phyloP scores from a whole-genome alignment of 805 yeast species.

The Candida sithepensis region DNA sequence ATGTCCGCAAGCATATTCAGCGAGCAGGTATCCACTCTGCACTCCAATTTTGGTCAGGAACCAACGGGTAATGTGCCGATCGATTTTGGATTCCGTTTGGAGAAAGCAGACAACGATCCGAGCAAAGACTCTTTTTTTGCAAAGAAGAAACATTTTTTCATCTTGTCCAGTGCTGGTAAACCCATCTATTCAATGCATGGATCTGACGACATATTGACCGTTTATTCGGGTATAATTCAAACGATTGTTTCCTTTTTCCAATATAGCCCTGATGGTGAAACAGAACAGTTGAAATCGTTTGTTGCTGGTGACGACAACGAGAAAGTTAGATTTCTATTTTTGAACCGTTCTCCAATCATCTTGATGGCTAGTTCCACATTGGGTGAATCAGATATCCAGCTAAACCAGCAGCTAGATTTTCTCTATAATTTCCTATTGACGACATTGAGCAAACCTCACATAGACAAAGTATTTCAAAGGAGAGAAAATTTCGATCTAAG shows the following conservation, averaged over 20 bases:
- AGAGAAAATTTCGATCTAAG: slow-evolving; percentile 82
- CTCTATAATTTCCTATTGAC: slow-evolving; percentile 77
- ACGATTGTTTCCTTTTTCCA: slow-evolving; percentile 73
- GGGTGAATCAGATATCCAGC: slow-evolving; percentile 48
- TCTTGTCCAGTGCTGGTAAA: slow-evolving; percentile 82
- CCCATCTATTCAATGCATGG: slow-evolving; percentile 82
- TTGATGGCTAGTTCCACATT: slow-evolving; percentile 64
- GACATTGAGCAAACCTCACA: slow-evolving; percentile 76
- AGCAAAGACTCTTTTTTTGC: slow-evolving; percentile 31
- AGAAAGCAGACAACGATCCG: slow-evolving; percentile 26
- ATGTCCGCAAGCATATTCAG: slow-evolving; percentile 6
- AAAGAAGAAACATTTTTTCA: slow-evolving; percentile 65
- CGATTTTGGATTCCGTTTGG: slow-evolving; percentile 20
- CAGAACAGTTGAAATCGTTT: slow-evolving; percentile 45
- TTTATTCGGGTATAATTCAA: slow-evolving; percentile 77
- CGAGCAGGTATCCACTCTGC: slow-evolving; percentile 1
- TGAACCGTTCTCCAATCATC: slow-evolving; percentile 65
- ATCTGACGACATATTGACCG: slow-evolving; percentile 58
- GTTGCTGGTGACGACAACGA: slow-evolving; percentile 35
- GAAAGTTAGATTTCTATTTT: slow-evolving; percentile 52
- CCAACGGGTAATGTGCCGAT: slow-evolving; percentile 6
- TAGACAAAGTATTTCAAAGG: slow-evolving; percentile 61
- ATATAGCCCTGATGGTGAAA: slow-evolving; percentile 32
- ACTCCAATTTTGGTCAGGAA: not conserved
- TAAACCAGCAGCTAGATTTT: slow-evolving; percentile 63